Conservation (phyloP, 2,329 filamentous ascomycete species). For the Cylindrodendrum hubeiense region DNA sequence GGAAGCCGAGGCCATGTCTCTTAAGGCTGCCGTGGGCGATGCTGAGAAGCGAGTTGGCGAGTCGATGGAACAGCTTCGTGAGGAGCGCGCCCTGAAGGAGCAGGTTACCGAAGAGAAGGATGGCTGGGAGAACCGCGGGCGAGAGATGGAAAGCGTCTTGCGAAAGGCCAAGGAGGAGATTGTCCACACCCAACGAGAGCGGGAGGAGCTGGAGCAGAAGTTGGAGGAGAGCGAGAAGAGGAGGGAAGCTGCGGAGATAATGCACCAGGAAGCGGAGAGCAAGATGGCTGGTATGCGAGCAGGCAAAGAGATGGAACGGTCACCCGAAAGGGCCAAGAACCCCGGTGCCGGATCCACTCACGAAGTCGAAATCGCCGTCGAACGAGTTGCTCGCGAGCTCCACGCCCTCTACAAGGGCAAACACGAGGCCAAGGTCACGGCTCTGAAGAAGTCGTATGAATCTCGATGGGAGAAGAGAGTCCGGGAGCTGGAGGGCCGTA, state of each 20-base stretch:
- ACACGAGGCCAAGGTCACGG: constrained; percentile 95
- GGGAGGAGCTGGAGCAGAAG: constrained; percentile 81
- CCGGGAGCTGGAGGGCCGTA: constrained; percentile 78
- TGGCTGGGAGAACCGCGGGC: constrained; percentile 85
- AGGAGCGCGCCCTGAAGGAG: constrained; percentile 79
- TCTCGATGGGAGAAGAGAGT: constrained; percentile 90
- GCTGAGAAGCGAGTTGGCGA: constrained; percentile 93
- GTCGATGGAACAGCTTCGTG: constrained; percentile 84
- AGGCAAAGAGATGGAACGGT: constrained; percentile 61
- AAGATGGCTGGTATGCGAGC: constrained; percentile 81
- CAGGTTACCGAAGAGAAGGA: constrained; percentile 80
- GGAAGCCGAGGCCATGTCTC: constrained; percentile 88
- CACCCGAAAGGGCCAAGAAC: constrained; percentile 55
- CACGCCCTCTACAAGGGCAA: constrained; percentile 96
- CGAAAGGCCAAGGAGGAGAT: constrained; percentile 87
- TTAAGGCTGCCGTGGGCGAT: constrained; percentile 89
- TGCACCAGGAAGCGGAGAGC: constrained; percentile 81
- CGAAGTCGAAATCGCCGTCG: constrained; percentile 87
- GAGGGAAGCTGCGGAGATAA: constrained; percentile 78
- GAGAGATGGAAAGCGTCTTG: constrained; percentile 87
- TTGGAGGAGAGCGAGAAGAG: constrained; percentile 83
- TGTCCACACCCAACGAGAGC: constrained; percentile 80
- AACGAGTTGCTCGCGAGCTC: constrained; percentile 93
- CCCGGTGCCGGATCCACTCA: constrained; percentile 49
- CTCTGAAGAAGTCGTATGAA: constrained; percentile 88